Evolutionary conservation across 345 rosid species (phyloP).

Genomic region (Nephelium lappaceum): DNA sequence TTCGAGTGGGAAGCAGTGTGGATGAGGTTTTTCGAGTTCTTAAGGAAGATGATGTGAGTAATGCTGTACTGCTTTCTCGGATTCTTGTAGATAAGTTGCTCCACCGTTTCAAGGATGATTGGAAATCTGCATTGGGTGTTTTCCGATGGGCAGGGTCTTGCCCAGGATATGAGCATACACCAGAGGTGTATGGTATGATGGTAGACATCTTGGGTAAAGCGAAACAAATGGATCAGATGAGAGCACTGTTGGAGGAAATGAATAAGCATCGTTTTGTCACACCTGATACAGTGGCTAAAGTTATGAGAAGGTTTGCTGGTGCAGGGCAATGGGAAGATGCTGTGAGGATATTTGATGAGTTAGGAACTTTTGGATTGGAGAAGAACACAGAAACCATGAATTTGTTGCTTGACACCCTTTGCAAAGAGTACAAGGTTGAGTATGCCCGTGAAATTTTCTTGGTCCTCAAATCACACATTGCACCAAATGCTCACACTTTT

Average conservation of each 20-base stretch:
- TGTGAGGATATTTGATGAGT: constrained; percentile 57
- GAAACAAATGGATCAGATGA: constrained; percentile 72
- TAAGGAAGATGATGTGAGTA: constrained; percentile 38
- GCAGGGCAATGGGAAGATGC: constrained; percentile 90
- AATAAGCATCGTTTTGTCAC: constrained; percentile 42
- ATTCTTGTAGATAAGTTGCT: constrained; percentile 55
- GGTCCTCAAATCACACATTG: constrained; percentile 59
- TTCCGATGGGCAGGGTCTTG: constrained; percentile 70
- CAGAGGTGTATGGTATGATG: constrained; percentile 50
- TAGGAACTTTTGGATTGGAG: constrained; percentile 58
- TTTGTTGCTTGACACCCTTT: constrained; percentile 73
- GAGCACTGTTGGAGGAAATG: constrained; percentile 62
- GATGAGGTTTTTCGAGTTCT: constrained; percentile 55
- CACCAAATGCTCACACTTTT: constrained; percentile 68
- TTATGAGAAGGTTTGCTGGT: constrained; percentile 80
- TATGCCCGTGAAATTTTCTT: constrained; percentile 61
- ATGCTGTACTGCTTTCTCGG: constrained; percentile 42
- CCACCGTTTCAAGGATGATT: constrained; percentile 68
- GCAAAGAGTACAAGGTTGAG: constrained; percentile 74
- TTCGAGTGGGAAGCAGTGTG: constrained; percentile 40
- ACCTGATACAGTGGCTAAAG: constrained; percentile 56
- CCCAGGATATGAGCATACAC: constrained; percentile 42
- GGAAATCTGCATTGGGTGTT: constrained; percentile 78
- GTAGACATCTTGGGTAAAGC: constrained; percentile 78
- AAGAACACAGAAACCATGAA: constrained; percentile 82